Percentiles rank a stretch among this genome's conserved stretches.
Evolutionary conservation across 768 basidiomycete genomes (phyloP).

Genomic region (Paxillus ammoniavirescens): DNA sequence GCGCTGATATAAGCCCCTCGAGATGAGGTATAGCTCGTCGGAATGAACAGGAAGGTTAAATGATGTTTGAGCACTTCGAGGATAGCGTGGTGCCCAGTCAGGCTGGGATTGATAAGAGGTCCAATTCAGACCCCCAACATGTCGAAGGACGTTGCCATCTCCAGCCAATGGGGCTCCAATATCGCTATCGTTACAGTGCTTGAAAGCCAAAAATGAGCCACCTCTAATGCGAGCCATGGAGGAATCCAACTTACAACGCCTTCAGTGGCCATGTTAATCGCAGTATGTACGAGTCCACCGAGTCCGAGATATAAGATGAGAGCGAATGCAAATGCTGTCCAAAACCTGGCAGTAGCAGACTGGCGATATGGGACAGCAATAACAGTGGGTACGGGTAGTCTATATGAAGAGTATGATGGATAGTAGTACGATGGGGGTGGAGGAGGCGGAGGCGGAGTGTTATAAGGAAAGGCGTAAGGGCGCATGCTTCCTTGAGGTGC

Average conservation of each 20-base stretch:
- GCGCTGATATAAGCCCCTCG: conserved; percentile 28
- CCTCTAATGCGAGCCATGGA: no score
- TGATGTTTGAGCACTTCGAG: conserved; percentile 16
- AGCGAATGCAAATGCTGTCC: conserved; percentile 10
- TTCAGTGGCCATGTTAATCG: conserved; percentile 1
- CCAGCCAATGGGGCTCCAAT: conserved; percentile 6
- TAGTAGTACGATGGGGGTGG: conserved; percentile 2
- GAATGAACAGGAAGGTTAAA: conserved; percentile 31
- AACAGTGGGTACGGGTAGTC: not conserved
- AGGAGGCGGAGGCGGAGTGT: conserved; percentile 1
- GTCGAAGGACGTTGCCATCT: conserved; percentile 18
- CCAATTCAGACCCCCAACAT: conserved; percentile 16
- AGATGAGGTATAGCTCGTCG: conserved; percentile 32
- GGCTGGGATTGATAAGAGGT: conserved; percentile 7
- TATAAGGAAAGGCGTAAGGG: conserved; percentile 6
- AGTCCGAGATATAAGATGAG: conserved; percentile 13
- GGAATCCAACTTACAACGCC: not conserved
- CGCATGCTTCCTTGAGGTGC: not conserved
- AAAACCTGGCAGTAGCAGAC: conserved; percentile 12
- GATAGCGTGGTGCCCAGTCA: conserved; percentile 15
- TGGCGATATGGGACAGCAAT: not conserved
- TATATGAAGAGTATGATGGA: not conserved
- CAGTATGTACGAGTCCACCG: not conserved
- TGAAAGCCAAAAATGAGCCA: not conserved
- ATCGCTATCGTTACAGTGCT: not conserved